Base-by-base conservation (phyloP, 2,329 filamentous ascomycete species). In the Gyromitra esculenta region DNA sequence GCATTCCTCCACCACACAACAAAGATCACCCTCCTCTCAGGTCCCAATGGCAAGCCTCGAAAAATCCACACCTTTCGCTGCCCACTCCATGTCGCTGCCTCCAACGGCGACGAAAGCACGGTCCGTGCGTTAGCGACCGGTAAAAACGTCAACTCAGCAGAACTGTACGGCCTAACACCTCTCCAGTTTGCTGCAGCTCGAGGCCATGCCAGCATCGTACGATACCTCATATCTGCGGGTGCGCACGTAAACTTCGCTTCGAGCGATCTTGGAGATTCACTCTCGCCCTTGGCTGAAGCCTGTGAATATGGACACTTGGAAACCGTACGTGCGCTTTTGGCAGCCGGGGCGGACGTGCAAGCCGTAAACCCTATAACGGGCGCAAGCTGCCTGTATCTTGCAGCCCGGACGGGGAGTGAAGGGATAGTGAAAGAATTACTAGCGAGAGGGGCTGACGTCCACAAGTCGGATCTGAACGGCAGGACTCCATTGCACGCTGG, bases 41-140 rank as follows among this genome's bases (percentile, higher is more conserved):
- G 31, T 8, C 39, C 60, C 4, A 37, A 18, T 8, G n/a, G 48
- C 48, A 52, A 52, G 18, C 15, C 25, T 41, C 60, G 60, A 25
- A 48, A 52, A 15, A 52, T 43, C 4, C 60, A 63, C 60, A 63
- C 39, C 15, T 63, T 41, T 21, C 15, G 43, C n/a, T 25, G 48
- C 18, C 60, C 60, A 25, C 60, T 63, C 60, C 60, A 63, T 31
- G 60, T 63, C 3, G 60, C 60, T 35, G 60, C 60, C 18, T 63
- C 60, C n/a, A 63, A 63, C 39, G 60, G 60, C 18, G 60, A 63
- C 39, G 60, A 63, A 63, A 63, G 48, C 25, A 63, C 39, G 11
- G 60, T 63, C 39, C 39, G 60, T 21, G 39, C n/a, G 7, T 11
- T 63, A 25, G 31, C 60, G 5, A 63, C 39, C 15, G 9, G 39